Evolutionary conservation across 768 basidiomycete genomes (phyloP), one percentile per base, ranked within the genome.

Genomic region (Trametes cinnabarina): DNA sequence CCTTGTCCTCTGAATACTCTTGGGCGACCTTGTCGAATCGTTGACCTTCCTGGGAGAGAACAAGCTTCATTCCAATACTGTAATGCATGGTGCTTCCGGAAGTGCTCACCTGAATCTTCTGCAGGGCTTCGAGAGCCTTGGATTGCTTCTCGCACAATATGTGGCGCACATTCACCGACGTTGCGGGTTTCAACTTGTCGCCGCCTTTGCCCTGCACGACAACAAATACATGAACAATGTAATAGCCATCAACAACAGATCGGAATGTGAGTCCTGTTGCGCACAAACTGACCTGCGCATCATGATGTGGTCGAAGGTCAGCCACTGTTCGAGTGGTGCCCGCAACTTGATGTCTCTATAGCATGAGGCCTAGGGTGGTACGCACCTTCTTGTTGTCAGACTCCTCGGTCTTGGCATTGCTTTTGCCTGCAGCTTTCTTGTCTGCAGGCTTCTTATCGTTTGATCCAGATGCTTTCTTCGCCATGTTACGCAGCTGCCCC

Each of bases 1-100:
- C 92, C 68, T 94, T 94, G 73, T 94, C 92, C 71, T 92, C 91
- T 1, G 92, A 93, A 63, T 90, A 93, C 66, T 92, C 92, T 67
- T 92, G 87, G 5, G 92, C 92, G 32, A 92, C 88, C 71, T 92
- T 94, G 73, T 92, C 88, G 68, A 94, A 94, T 11, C 88, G 74
- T 65, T 88, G 82, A 22, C 92, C 92, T 60, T 83, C 86, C 88
- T 83, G 81, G 55, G 25, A 5, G 23, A n/a, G 12, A 22, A 42
- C 41, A n/a, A 19, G 20, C 8, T 20, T 9, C 7, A n/a, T 11
- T 12, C 19, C 7, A n/a, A n/a, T n/a, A n/a, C n/a, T n/a, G n/a
- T n/a, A n/a, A n/a, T n/a, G n/a, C n/a, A n/a, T n/a, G n/a, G n/a
- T n/a, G n/a, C n/a, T n/a, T n/a, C n/a, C n/a, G 8, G 2, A 26